phyloP scores from a whole-genome alignment of 2,329 filamentous ascomycete genomes.

The Sporothrix dimorphospora region DNA sequence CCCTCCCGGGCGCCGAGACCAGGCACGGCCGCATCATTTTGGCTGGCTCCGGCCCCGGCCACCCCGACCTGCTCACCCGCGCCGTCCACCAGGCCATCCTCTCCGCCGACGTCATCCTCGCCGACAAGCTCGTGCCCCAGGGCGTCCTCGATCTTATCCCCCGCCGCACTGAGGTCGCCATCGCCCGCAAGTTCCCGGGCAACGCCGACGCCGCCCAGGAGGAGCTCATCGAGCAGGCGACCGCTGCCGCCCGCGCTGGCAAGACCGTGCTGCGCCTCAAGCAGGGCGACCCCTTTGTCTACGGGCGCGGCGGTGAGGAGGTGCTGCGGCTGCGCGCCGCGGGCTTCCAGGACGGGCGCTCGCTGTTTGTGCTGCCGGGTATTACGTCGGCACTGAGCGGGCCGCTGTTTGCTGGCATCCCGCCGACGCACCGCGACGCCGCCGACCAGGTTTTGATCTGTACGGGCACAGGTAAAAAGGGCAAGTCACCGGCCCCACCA shows the following conservation, averaged over 20 bases:
- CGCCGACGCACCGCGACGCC: slow-evolving; percentile 84
- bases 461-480: slow-evolving; percentile 92
- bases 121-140: slow-evolving; percentile 83
- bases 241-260: slow-evolving; percentile 67
- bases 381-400: slow-evolving; percentile 87
- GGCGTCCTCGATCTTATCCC: slow-evolving; percentile 88
- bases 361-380: slow-evolving; percentile 72
- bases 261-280: slow-evolving; percentile 87
- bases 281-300: slow-evolving; percentile 95
- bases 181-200: slow-evolving; percentile 95
- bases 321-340: slow-evolving; percentile 77
- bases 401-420: slow-evolving; percentile 85
- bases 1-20: slow-evolving; percentile 22
- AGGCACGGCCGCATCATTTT: slow-evolving; percentile 73
- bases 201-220: slow-evolving; percentile 93
- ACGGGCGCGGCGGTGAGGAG: slow-evolving; percentile 93
- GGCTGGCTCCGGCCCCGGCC: slow-evolving; percentile 88
- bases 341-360: slow-evolving; percentile 61
- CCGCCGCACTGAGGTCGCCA: slow-evolving; percentile 83
- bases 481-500: slow-evolving; percentile 78
- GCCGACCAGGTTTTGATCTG: slow-evolving; percentile 95
- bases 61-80: slow-evolving; percentile 86
- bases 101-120: slow-evolving; percentile 75
- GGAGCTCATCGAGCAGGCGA: slow-evolving; percentile 79
- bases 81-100: slow-evolving; percentile 78